These are phyloP conservation scores for Talaromyces sp. DNA, from an alignment of 2,329 filamentous ascomycete genomes.

Conservation along the genomic window DNA sequence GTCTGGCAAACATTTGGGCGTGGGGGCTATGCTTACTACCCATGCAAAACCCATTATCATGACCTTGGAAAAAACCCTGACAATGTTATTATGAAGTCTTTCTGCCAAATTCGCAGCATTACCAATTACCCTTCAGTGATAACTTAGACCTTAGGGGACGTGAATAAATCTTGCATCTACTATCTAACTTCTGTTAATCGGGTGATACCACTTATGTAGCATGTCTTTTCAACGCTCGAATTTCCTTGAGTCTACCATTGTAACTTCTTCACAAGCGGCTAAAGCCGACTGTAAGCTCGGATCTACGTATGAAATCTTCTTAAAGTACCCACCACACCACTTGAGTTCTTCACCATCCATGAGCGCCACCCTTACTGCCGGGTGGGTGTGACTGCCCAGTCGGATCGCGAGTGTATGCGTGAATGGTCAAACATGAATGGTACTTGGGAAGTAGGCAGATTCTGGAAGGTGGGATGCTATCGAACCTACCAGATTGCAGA, in stretches of 20 bases:
- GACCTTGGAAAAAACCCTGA: background rate
- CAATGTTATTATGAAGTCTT: background rate
- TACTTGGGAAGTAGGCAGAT: background rate
- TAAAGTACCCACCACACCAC: background rate
- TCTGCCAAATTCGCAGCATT: background rate
- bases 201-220: background rate
- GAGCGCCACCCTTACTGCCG: background rate
- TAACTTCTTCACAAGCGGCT: background rate
- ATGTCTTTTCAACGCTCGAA: background rate
- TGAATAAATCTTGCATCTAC: background rate
- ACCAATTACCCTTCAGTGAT: background rate
- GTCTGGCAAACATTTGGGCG: background rate
- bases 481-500: background rate
- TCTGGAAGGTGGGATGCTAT: background rate
- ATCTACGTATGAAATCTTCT: background rate
- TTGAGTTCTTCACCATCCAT: background rate
- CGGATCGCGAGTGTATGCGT: background rate
- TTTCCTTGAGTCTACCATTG: background rate
- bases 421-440: background rate
- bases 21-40: background rate
- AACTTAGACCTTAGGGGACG: background rate
- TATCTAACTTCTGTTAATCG: background rate
- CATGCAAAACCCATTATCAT: background rate
- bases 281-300: background rate
- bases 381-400: background rate